Base-by-base conservation (phyloP, 1,139 yeast genomes). In the Diutina ranongensis region DNA sequence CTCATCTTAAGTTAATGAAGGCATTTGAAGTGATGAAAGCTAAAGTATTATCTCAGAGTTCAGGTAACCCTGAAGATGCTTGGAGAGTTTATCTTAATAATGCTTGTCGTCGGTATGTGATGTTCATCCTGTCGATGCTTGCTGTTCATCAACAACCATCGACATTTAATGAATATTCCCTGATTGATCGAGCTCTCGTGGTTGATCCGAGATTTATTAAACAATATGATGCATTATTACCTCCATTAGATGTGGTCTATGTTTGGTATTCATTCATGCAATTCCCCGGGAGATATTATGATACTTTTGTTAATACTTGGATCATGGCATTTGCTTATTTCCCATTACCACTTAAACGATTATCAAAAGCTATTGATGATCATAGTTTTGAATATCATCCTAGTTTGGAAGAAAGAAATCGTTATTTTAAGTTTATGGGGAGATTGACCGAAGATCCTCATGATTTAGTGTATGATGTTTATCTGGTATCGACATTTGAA, bases 201-300 rank as follows among this genome's bases (percentile, higher is more conserved):
- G 42, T 38, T 15, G 42, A 38, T 25, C 42, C 42, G n/a, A 31
- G 42, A 4, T 38, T 22, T 20, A 38, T 38, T 15, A 38, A 38
- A 16, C 42, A 38, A 38, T 38, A 38, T 21, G 42, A 38, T 15
- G 42, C 42, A 12, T n/a, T 38, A 8, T 38, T 38, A 25, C 42
- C 42, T 5, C 42, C 42, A 4, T 25, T 38, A 20, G 42, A 38
- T 16, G 32, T 38, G 19, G 42, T 38, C 9, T 38, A 21, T 38
- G 42, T 38, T 16, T 38, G 42, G 42, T 38, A 38, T 16, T 38
- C 42, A 15, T 38, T 38, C 32, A 38, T 38, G 42, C 42, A 38
- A 16, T 25, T 15, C 16, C 42, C 42, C 20, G 42, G 42, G 12
- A 31, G 42, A 10, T 38, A 38, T 21, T 38, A 38, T 15, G 42